A percentile compares a stretch with the other conserved stretches of the same genome.
These are phyloP conservation scores for Mycena indigotica DNA, from an alignment of 768 basidiomycete species.

Conservation along the genomic window DNA sequence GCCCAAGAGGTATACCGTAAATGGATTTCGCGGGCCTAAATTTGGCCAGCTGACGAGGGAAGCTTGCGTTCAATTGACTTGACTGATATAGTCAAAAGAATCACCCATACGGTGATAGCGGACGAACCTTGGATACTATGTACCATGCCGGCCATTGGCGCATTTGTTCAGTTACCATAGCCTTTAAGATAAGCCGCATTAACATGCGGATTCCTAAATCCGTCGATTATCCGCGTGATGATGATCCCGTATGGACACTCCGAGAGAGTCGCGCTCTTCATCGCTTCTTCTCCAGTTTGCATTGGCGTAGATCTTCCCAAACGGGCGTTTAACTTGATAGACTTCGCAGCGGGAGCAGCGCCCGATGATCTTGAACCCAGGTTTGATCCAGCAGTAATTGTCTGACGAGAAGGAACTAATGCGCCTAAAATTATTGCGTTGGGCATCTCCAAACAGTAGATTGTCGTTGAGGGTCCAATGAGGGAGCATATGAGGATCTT, in stretches of 20 bases:
- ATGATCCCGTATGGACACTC: conserved; percentile 71
- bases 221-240: conserved; percentile 76
- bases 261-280: conserved; percentile 73
- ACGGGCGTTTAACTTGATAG: conserved; percentile 82
- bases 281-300: conserved; percentile 74
- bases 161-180: conserved; percentile 75
- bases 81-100: not conserved
- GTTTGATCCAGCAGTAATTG: too few relatives aligned
- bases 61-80: conserved; percentile 86
- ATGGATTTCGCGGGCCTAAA: too few relatives aligned
- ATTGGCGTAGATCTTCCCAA: conserved; percentile 76
- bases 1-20: too few relatives aligned
- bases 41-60: conserved; percentile 62
- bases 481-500: conserved; percentile 10
- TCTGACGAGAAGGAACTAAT: too few relatives aligned
- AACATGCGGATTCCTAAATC: conserved; percentile 74
- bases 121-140: conserved; percentile 70
- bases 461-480: conserved; percentile 14
- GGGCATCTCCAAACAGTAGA: not conserved
- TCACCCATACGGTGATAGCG: not conserved
- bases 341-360: conserved; percentile 49
- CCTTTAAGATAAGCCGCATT: conserved; percentile 72
- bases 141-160: conserved; percentile 74
- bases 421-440: conserved; percentile 3
- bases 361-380: conserved; percentile 10